Evolutionary conservation across 1,284 basidiomycete species (phyloP).

Genomic region (Gomphus bonarii): DNA sequence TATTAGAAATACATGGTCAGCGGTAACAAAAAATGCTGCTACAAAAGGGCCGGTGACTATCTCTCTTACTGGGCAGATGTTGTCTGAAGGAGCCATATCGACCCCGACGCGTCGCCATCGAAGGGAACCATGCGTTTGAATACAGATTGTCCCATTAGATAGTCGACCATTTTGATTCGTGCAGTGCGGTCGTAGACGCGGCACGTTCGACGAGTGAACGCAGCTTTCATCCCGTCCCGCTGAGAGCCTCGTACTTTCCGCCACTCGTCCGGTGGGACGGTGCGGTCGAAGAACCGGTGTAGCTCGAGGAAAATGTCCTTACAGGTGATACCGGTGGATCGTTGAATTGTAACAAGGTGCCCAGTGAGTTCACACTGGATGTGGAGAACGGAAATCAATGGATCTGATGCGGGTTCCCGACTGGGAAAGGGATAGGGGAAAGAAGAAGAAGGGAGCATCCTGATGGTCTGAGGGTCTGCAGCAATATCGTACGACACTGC

Average conservation of each 20-base stretch:
- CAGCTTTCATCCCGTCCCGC: neutral
- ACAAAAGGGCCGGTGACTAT: too few species aligned
- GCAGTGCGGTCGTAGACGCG: neutral
- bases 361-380: neutral
- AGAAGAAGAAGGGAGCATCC: neutral
- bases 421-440: neutral
- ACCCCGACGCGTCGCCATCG: neutral
- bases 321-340: neutral
- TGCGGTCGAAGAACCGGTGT: neutral
- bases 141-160: neutral
- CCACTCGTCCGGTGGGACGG: neutral
- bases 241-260: neutral
- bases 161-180: neutral
- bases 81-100: neutral
- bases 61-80: neutral
- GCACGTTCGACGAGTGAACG: neutral
- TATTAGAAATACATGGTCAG: too few species aligned
- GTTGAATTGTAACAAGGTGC: neutral
- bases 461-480: neutral
- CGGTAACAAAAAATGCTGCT: too few species aligned
- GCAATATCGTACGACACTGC: neutral
- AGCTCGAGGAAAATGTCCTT: neutral
- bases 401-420: neutral
- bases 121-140: neutral
- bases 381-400: neutral